Base-by-base conservation (phyloP, 164 flowering plant species). In the Chimonanthus praecox region DNA sequence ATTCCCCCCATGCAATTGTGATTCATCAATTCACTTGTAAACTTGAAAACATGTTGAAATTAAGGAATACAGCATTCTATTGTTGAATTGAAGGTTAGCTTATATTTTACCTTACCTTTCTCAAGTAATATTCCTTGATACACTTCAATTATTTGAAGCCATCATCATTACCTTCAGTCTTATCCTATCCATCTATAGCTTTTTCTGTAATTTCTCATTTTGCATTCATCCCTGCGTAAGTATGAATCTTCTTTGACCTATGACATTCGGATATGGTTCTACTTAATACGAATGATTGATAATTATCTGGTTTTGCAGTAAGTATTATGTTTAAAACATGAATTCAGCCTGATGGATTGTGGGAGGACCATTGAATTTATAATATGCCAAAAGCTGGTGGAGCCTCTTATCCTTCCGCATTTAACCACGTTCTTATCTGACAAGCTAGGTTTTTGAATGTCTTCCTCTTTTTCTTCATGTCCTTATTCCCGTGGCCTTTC, bases 1-100 rank as follows among this genome's bases (percentile, higher is more conserved):
- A 16, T 68, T 63, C 49, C 20, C 61, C 18, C 46, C 54, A 47
- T 21, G 68, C 65, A 9, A 46, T 10, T 69, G 50, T 48, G 44
- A 33, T 64, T 62, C 66, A 33, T 68, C 65, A 61, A 69, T 51
- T 68, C 8, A 47, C 33, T 18, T 68, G 51, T 68, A 44, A 8
- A 20, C 43, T 11, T 68, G 70, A n/a, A 49, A 68, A 68, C 6
- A 10, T 48, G 7, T 66, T 68, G 4, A 47, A 18, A 6, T 47
- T 21, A 68, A 68, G 33, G 54, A 15, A 68, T 16, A 1, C 5
- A n/a, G 3, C 46, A 47, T 68, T 8, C 16, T 20, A 20, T 20
- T 47, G 51, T 47, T 33, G 33, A 33, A 33, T 33, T 33, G 33
- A 33, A 33, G 33, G 33, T 33, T 48, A 68, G 5, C 20, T 13